These are phyloP conservation scores for Pestalotiopsis sp. DNA, from an alignment of 2,329 filamentous ascomycete genomes.

Conservation along the genomic window DNA sequence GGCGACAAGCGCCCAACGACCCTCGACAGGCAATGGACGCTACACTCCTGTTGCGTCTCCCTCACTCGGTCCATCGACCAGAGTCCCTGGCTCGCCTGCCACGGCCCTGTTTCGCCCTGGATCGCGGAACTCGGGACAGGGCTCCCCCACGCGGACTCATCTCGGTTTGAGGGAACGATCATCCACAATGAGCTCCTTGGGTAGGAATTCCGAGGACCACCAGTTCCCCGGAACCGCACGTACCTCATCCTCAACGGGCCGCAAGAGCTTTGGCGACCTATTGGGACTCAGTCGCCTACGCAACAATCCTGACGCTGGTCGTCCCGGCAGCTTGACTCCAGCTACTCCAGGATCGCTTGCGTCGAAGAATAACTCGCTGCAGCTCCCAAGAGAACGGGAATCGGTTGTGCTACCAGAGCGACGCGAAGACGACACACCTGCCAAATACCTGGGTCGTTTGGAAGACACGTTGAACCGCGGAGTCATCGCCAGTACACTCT, in stretches of 20 bases:
- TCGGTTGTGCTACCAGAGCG: slow-evolving; percentile 73
- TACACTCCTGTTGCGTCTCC: slow-evolving; percentile 39
- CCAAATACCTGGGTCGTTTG: slow-evolving; percentile 82
- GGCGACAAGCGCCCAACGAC: slow-evolving; percentile 23
- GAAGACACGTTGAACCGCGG: slow-evolving; percentile 81
- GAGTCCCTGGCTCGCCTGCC: slow-evolving; percentile 45
- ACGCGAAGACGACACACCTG: slow-evolving; percentile 85
- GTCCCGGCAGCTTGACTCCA: slow-evolving; percentile 69
- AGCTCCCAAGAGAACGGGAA: slow-evolving; percentile 66
- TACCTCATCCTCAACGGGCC: slow-evolving; percentile 84
- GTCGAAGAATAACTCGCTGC: slow-evolving; percentile 84
- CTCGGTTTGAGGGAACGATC: slow-evolving; percentile 74
- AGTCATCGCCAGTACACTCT: slow-evolving; percentile 81
- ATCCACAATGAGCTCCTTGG: slow-evolving; percentile 85
- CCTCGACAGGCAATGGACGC: slow-evolving; percentile 31
- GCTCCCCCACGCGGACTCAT: slow-evolving; percentile 65
- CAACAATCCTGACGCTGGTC: slow-evolving; percentile 75
- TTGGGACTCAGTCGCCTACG: slow-evolving; percentile 78
- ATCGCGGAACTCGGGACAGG: slow-evolving; percentile 62
- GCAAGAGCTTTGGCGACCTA: slow-evolving; percentile 91
- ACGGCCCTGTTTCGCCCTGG: slow-evolving; percentile 52
- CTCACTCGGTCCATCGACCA: slow-evolving; percentile 30
- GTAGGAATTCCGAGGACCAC: slow-evolving; percentile 71
- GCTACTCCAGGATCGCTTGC: slow-evolving; percentile 69
- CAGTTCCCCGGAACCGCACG: slow-evolving; percentile 69